A percentile compares a stretch with the other conserved stretches of the same genome.
Conservation (phyloP, 495 filamentous ascomycete genomes). For the Penicillium soppii region DNA sequence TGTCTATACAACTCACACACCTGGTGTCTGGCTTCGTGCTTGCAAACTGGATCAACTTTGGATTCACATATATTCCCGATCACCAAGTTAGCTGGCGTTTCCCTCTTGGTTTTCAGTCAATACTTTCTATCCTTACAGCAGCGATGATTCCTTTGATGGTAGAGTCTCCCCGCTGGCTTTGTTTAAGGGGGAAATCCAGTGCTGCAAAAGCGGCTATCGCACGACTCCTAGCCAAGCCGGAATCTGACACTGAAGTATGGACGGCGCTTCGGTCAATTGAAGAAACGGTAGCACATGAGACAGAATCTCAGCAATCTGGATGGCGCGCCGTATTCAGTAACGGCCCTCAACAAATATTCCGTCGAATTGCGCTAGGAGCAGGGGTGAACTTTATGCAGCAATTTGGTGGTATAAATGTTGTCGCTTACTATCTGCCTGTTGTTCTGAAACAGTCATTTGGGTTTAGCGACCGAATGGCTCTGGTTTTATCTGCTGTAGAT, state of each 20-base stretch:
- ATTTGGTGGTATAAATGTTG: slow-evolving; percentile 7
- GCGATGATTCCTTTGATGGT: slow-evolving; percentile 44
- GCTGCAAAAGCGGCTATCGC: background rate
- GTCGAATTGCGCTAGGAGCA: slow-evolving; percentile 8
- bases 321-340: background rate
- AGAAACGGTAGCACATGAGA: slow-evolving; percentile 7
- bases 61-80: slow-evolving; percentile 14
- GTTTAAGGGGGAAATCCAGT: slow-evolving; percentile 6
- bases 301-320: slow-evolving; percentile 14
- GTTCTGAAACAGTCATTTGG: slow-evolving; percentile 7
- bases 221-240: background rate
- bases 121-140: slow-evolving; percentile 47
- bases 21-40: too few species aligned
- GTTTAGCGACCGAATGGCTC: background rate
- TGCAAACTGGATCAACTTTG: slow-evolving; percentile 22
- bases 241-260: background rate
- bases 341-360: slow-evolving; percentile 1
- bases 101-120: slow-evolving; percentile 48
- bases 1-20: slow-evolving; percentile 32
- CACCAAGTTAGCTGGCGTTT: slow-evolving; percentile 46
- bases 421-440: slow-evolving; percentile 11
- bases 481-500: slow-evolving; percentile 9
- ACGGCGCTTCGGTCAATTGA: too few species aligned
- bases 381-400: slow-evolving; percentile 7
- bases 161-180: slow-evolving; percentile 44